phyloP scores from a whole-genome alignment of 192 early-diverging fungal genomes.

The Umbelopsis vinacea region DNA sequence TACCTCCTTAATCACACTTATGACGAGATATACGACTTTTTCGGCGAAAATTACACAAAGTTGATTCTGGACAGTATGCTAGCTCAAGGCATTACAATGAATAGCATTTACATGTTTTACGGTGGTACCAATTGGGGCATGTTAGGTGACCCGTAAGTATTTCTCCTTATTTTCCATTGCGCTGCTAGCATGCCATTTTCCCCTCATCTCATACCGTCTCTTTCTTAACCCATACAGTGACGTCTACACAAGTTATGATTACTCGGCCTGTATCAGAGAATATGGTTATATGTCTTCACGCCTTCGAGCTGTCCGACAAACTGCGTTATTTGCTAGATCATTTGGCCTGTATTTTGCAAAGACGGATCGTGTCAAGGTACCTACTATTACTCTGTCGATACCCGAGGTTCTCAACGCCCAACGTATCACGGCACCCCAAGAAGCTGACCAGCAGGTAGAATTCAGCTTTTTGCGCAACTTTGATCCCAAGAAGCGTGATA shows the following conservation, averaged over 20 bases:
- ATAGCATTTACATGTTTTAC: constrained; percentile 74
- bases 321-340: constrained; percentile 61
- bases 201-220: too few relatives aligned
- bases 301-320: constrained; percentile 59
- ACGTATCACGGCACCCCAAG: constrained; percentile 32
- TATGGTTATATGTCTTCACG: constrained; percentile 68
- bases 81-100: constrained; percentile 69
- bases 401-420: constrained; percentile 52
- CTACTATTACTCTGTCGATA: constrained; percentile 40
- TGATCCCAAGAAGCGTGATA: constrained; percentile 39
- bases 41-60: constrained; percentile 70
- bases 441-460: constrained; percentile 33
- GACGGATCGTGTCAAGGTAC: constrained; percentile 48
- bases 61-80: constrained; percentile 62
- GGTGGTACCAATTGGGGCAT: constrained; percentile 85
- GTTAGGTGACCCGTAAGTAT: constrained; percentile 63
- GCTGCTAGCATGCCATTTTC: too few relatives aligned
- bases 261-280: constrained; percentile 77
- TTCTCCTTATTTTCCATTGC: neutral
- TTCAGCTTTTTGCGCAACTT: constrained; percentile 76
- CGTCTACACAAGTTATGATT: constrained; percentile 80
- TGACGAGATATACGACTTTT: constrained; percentile 72
- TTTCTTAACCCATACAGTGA: constrained; percentile 58
- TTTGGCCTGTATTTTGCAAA: constrained; percentile 58
- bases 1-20: constrained; percentile 65